Evolutionary conservation across 345 rosid species (phyloP), one percentile per base, ranked within the genome.

Genomic region (Salix dunnii): DNA sequence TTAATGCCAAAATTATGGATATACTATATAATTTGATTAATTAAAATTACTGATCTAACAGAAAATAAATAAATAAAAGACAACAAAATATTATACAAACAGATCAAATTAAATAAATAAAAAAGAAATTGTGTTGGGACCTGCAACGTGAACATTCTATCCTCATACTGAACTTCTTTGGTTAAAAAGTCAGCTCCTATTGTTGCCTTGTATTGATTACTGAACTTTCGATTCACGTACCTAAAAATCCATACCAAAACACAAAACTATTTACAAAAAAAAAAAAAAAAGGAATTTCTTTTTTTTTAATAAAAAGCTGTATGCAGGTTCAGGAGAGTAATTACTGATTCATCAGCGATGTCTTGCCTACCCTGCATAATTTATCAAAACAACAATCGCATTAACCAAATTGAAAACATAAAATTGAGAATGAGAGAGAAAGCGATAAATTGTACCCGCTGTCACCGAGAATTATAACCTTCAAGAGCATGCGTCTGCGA

Each of bases 131-230:
- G 17, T 62, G 64, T 30, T 7, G n/a, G 17, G 62, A 94, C 98
- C 97, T 93, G 97, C 87, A 93, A 88, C 62, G 97, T 94, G 85
- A 95, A 93, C 78, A 89, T 78, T 74, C 94, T 90, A 80, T 94
- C 98, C 84, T 92, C 97, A 70, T 90, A 88, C 42, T 90, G 90
- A 74, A 94, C 92, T 87, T 94, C 98, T 83, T 92, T 92, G 7
- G 97, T 91, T 81, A 94, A 85, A 83, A 94, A 94, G 88, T 94
- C 98, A 4, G 95, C 97, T 76, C 97, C 98, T 42, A 94, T 94
- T 17, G 98, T 92, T 0, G 98, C 97, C 84, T 93, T 95, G 79
- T 95, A 95, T 81, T 95, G 97, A 83, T 91, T 95, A 71, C 93
- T 93, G 70, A 95, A 95, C 79, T 90, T 95, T 2, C 91, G 89